Evolutionary conservation across 2,329 filamentous ascomycete species (phyloP).

Genomic region (Diaporthe ilicicola): DNA sequence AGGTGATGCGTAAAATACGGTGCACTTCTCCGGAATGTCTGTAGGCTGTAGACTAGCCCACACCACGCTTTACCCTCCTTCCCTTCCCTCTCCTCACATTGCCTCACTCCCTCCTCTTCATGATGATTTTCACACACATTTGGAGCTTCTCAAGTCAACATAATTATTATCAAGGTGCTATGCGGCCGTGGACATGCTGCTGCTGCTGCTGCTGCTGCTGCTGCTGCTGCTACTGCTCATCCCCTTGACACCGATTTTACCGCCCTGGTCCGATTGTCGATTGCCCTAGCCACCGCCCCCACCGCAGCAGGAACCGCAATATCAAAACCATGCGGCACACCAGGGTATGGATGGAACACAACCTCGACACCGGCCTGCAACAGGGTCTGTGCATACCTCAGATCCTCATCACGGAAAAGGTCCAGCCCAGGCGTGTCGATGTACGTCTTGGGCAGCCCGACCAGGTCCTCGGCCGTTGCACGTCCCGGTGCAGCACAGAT

Average conservation of each 20-base stretch:
- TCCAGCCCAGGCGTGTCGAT: constrained; percentile 50
- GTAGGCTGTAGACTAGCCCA: no score
- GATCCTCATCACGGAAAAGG: constrained; percentile 47
- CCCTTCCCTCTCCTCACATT: no score
- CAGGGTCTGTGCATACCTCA: constrained; percentile 44
- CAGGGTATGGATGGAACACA: constrained; percentile 51
- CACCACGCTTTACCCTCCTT: neutral
- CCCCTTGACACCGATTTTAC: constrained; percentile 22
- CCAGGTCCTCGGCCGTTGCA: constrained; percentile 36
- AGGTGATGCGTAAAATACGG: neutral
- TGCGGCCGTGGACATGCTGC: no score
- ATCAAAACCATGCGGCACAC: constrained; percentile 50
- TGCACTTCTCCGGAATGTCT: neutral
- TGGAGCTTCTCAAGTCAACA: no score
- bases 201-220: neutral
- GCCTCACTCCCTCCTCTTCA: no score
- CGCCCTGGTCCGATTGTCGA: constrained; percentile 36
- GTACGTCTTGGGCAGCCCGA: constrained; percentile 46
- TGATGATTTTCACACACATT: no score
- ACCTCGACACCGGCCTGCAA: constrained; percentile 44
- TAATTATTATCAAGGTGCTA: no score
- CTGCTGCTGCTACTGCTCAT: no score
- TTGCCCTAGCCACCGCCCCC: constrained; percentile 36
- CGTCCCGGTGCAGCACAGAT: constrained; percentile 37
- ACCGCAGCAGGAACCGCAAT: neutral